Base-by-base conservation (phyloP, 2,329 filamentous ascomycete species). In the Fusarium redolens region DNA sequence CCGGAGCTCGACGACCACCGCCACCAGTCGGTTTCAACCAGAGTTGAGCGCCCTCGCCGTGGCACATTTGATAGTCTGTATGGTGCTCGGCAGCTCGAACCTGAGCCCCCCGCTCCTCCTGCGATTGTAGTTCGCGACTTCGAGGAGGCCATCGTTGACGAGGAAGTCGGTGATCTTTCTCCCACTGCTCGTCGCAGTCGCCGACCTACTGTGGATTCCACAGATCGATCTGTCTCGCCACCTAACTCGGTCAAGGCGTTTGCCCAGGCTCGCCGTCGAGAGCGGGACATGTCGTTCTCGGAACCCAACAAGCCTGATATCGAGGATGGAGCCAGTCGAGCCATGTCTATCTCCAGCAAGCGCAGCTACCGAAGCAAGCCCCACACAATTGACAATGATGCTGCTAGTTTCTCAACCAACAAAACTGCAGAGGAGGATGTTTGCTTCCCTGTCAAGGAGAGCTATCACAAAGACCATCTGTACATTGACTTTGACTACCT, bases 171-270 rank as follows among this genome's bases (percentile, higher is more conserved):
- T 73, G 84, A 83, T 28, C 72, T 81, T 11, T 86, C 87, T n/a
- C 83, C 84, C 11, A 79, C 79, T 22, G 74, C 79, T 37, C 81
- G 83, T 11, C 86, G 84, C 41, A 84, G 83, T 65, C 88, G 89
- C 20, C 87, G 89, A 63, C 85, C 87, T 63, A 88, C 88, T 56
- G 84, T 92, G 60, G 87, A 87, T 37, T 89, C 89, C 3, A 81
- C 84, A 30, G 87, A 89, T 52, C 89, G 94, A 61, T 94, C 93
- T 2, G 85, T 90, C 4, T 98, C 96, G 10, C 96, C 96, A 15
- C 96, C 96, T 12, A 99, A 98, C 82, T 99, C 96, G 0, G 95
- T 99, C 57, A 97, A 98, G 81, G 96, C 96, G 7, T 99, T 99
- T 82, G 96, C 96, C 22, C 93, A 96, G 78, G 93, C 94, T 61